Evolutionary conservation across 23 red algal genomes (phyloP).

Genomic region (Cyanidiococcus yangmingshanensis): DNA sequence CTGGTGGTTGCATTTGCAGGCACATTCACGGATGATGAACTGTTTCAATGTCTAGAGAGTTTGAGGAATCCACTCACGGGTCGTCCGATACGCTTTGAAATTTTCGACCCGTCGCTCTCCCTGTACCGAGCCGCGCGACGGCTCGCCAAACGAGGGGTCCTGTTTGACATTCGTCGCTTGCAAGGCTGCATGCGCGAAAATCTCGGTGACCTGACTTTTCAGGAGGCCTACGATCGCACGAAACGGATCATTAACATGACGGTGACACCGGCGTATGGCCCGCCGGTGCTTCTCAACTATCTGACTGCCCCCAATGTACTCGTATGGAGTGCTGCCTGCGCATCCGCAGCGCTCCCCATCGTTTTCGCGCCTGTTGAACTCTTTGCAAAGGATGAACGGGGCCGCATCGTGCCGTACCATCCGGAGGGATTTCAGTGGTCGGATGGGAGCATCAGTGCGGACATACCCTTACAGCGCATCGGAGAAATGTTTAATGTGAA

Average conservation of each 20-base stretch:
- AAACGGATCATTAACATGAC: conserved; percentile 93
- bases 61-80: conserved; percentile 55
- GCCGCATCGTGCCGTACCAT: conserved; percentile 50
- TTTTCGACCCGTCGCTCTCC: conserved; percentile 49
- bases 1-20: conserved; percentile 71
- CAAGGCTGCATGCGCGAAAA: conserved; percentile 60
- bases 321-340: conserved; percentile 81
- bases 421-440: conserved; percentile 55
- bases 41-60: conserved; percentile 35
- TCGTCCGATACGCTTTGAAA: conserved; percentile 47
- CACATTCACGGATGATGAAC: conserved; percentile 52
- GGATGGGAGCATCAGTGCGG: conserved; percentile 78
- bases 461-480: conserved; percentile 78
- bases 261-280: conserved; percentile 58
- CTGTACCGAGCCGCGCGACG: conserved; percentile 22
- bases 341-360: conserved; percentile 70
- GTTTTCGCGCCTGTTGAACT: conserved; percentile 82
- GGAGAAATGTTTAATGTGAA: conserved; percentile 97
- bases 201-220: conserved; percentile 85
- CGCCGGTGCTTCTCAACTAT: conserved; percentile 85
- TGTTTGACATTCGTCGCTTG: conserved; percentile 70
- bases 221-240: conserved; percentile 87
- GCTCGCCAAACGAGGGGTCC: conserved; percentile 38
- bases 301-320: conserved; percentile 91
- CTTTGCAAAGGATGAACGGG: conserved; percentile 51